Evolutionary conservation across 2,329 filamentous ascomycete genomes (phyloP), one percentile per base, ranked within the genome.

Genomic region (Colletotrichum aenigma): DNA sequence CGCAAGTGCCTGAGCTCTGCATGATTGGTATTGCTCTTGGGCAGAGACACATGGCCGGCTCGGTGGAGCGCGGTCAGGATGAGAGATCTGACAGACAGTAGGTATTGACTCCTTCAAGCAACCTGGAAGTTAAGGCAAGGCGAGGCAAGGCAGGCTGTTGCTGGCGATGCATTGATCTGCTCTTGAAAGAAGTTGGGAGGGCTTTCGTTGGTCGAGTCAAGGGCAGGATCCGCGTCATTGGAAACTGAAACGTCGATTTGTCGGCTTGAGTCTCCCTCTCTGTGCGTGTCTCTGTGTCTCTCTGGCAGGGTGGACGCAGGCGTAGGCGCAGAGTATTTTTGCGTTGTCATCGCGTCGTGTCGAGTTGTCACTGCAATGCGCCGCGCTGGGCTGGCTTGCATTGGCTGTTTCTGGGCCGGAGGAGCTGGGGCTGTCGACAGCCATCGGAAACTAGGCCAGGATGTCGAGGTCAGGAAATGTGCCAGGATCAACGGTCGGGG

Each of bases 21-120:
- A 75, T 61, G 61, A 67, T 26, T 52, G 60, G 62, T 56, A 26
- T 43, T 58, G 30, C 18, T 28, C 61, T 72, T 66, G 64, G 70
- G 74, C 74, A 69, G 74, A 70, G 74, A 76, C 74, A 70, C 65
- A 69, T 76, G 64, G 70, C 56, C 52, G 65, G 58, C 64, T 48
- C 13, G 56, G 60, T 61, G 70, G 64, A 74, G 56, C 43, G n/a
- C 13, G 24, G n/a, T 64, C 61, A 26, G 61, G 21, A 64, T 38
- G 61, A 32, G 61, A 43, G 34, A 64, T 64, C 61, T 64, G 61
- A 52, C 43, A 52, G 43, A 52, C 43, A 7, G 43, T 21, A 52
- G n/a, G n/a, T 52, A 52, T 21, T 21, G 43, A 64, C 61, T 64
- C 32, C 61, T 64, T 61, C 26, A 21, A 15, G 28, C 30, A 61